Conservation (phyloP, 495 filamentous ascomycete genomes). For the Talaromyces adpressus region DNA sequence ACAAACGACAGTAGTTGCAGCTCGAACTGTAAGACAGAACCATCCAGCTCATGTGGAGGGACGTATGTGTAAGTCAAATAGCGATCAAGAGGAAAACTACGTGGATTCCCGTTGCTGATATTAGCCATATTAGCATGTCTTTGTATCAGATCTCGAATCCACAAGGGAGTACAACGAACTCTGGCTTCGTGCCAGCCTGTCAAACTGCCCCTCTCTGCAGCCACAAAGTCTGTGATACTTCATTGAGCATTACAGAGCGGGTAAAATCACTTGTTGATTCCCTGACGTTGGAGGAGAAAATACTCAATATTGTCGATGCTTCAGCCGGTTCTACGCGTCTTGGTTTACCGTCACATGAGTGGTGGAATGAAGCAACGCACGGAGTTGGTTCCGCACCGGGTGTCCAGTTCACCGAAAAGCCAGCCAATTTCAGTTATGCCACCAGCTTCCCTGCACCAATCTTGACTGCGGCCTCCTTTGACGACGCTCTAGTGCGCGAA, state of each 20-base stretch:
- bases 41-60: neutral
- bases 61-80: slow-evolving; percentile 1
- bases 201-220: neutral
- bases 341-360: slow-evolving; percentile 41
- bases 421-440: slow-evolving; percentile 41
- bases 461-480: slow-evolving; percentile 45
- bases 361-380: slow-evolving; percentile 45
- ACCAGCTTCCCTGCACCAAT: slow-evolving; percentile 52
- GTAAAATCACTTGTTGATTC: slow-evolving; percentile 22
- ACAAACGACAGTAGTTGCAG: neutral
- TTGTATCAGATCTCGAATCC: slow-evolving; percentile 4
- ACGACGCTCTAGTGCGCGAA: slow-evolving; percentile 41
- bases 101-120: neutral
- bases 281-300: slow-evolving; percentile 36
- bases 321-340: slow-evolving; percentile 42
- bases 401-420: slow-evolving; percentile 33
- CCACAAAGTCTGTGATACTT: slow-evolving; percentile 29
- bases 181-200: neutral
- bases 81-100: neutral
- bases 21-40: neutral
- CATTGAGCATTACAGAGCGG: slow-evolving; percentile 24
- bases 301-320: slow-evolving; percentile 39
- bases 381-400: slow-evolving; percentile 42
- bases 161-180: neutral
- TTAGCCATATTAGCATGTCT: neutral